Base-by-base conservation (phyloP, 2,329 filamentous ascomycete species). In the Capronia coronata region DNA sequence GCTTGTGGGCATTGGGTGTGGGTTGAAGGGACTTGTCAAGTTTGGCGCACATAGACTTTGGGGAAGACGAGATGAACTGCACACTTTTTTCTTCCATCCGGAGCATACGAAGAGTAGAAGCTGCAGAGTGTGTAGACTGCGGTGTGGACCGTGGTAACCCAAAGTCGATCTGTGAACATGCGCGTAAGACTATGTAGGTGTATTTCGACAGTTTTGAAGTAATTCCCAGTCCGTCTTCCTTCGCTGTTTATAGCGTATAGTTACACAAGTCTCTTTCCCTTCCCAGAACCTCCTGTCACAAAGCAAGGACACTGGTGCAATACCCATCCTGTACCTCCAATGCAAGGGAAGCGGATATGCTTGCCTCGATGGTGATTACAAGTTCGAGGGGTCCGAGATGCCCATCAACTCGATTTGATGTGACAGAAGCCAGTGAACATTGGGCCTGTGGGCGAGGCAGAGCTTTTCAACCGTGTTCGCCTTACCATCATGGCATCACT, bases 231-330 rank as follows among this genome's bases (percentile, higher is more conserved):
- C 44, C 29, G 3, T 34, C 23, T 44, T 19, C 18, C 18, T 37
- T 18, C 27, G 27, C 49, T 2, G 14, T 5, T 37, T 37, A 18
- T 37, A 40, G 27, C 14, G 19, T 49, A 44, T 43, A 49, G 40
- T 38, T 44, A 44, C 47, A 44, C 34, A 37, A 37, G 34, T 6
- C n/a, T 8, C 34, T 19, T 18, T n/a, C n/a, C n/a, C n/a, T n/a
- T n/a, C n/a, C n/a, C n/a, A n/a, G n/a, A n/a, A n/a, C n/a, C n/a
- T n/a, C n/a, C n/a, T n/a, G n/a, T n/a, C n/a, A n/a, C n/a, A n/a
- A n/a, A n/a, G n/a, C n/a, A n/a, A n/a, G 30, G n/a, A 11, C 10
- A 8, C 6, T n/a, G 9, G 30, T 8, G 5, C n/a, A 27, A 5
- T 27, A 10, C 23, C 23, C 10, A 10, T 5, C 10, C 23, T 27